Conservation (phyloP, 495 filamentous ascomycete genomes). For the Sordaria brevicollis region DNA sequence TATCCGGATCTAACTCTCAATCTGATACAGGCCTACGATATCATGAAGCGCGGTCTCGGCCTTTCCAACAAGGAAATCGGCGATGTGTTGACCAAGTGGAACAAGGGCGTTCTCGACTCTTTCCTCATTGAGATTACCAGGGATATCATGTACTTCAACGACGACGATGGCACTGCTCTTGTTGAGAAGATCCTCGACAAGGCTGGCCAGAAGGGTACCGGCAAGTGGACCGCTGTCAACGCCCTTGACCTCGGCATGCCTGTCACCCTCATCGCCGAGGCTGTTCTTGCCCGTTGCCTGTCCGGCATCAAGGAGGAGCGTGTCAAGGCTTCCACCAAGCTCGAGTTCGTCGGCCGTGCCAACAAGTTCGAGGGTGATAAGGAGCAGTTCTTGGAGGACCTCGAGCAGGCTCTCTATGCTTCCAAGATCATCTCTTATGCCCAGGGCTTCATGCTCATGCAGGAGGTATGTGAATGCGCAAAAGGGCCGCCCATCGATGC, state of each 20-base stretch:
- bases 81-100: slow-evolving; percentile 91
- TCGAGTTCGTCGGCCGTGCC: slow-evolving; percentile 59
- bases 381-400: slow-evolving; percentile 85
- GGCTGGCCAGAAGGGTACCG: slow-evolving; percentile 98
- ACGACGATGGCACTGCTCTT: slow-evolving; percentile 80
- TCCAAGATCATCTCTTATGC: slow-evolving; percentile 99
- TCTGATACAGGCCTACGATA: slow-evolving; percentile 78
- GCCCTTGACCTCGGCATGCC: slow-evolving; percentile 98
- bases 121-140: slow-evolving; percentile 99
- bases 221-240: slow-evolving; percentile 99
- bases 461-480: slow-evolving; percentile 57
- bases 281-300: slow-evolving; percentile 90
- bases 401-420: slow-evolving; percentile 97
- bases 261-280: slow-evolving; percentile 94
- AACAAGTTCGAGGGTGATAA: slow-evolving; percentile 80
- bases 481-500: not conserved
- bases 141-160: slow-evolving; percentile 94
- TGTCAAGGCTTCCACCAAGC: slow-evolving; percentile 65
- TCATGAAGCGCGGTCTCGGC: slow-evolving; percentile 94
- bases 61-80: slow-evolving; percentile 84
- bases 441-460: slow-evolving; percentile 99
- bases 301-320: slow-evolving; percentile 93
- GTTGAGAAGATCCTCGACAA: slow-evolving; percentile 99
- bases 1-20: not conserved
- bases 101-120: slow-evolving; percentile 95